Base-by-base conservation (phyloP, 768 basidiomycete species). In the Clitopilus passeckerianus region DNA sequence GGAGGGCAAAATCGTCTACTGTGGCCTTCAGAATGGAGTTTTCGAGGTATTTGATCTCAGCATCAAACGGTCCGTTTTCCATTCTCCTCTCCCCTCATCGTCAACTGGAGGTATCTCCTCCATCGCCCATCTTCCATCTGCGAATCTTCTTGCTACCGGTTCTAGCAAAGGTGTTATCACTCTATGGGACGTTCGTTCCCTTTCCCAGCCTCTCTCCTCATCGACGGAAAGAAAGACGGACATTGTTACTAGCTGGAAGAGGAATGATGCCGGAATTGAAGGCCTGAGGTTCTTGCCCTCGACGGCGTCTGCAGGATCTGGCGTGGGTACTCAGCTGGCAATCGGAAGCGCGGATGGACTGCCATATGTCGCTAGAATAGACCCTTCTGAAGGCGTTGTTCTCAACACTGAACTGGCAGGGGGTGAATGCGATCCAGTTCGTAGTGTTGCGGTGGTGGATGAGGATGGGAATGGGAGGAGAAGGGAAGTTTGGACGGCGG, bases 311-410 rank as follows among this genome's bases (percentile, higher is more conserved):
- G 18, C 56, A 5, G 53, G 54, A 41, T 60, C 55, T 5, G 59
- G 60, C 3, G 65, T 64, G 2, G 71, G 68, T 9, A 67, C 75
- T 1, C 72, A 71, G 5, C 60, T 88, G 54, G 78, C 75, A 1
- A 73, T 87, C 0, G 82, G 79, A 1, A 81, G 82, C 0, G 75
- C 77, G 44, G 86, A 88, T 65, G 87, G 86, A 1, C 71, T 89
- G 34, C 84, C 86, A 0, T 88, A 79, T 63, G 65, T 85, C 16
- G 82, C 82, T 0, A 71, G 69, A 37, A 63, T 84, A 1, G 64
- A 0, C 10, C 37, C 37, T 15, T 70, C 77, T 0, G 75, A 76
- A 30, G 81, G 79, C 6, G 77, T 80, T 2, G 68, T 70, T 4
- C 76, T 80, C 5, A 63, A 54, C 12, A 74, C 74, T 12, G 88